Evolutionary conservation across 495 filamentous ascomycete species (phyloP), one percentile per base, ranked within the genome.

Genomic region (Viridothelium virens): DNA sequence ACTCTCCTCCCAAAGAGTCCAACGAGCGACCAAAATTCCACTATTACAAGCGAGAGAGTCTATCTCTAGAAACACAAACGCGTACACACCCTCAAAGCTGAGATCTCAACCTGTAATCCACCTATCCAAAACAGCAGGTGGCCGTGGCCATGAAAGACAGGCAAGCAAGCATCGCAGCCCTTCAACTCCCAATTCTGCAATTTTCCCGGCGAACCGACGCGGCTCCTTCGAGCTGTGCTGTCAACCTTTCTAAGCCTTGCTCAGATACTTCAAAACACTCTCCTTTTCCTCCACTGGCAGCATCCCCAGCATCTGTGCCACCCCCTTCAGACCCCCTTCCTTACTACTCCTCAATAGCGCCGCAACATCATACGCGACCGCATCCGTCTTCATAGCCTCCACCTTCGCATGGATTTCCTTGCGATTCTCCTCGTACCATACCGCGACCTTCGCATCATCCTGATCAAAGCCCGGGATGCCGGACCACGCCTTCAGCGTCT

Each of bases 361-460:
- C 2, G 90, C 89, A 72, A 98, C 86, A 74, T 97, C 89, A 34
- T 82, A 82, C 6, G 89, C 86, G 18, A 96, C 81, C 48, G 84
- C 81, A 63, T 97, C 91, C 12, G 83, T 83, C 80, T 89, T 91
- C 69, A 97, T 77, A 16, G 79, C 73, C 71, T 97, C 92, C 53
- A 97, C 81, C 83, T 92, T 94, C 61, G 81, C 78, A 67, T 87
- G 79, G 14, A 97, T 85, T 4, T 79, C 75, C 80, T 92, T 91
- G 73, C 90, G 84, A 77, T 97, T 95, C 79, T 96, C 89, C 83
- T 98, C 94, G 74, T 96, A 97, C 95, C 95, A 98, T 66, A 83
- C 79, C n/a, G 92, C 89, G 44, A 97, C 94, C 69, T 87, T 87
- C 61, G 82, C 83, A 75, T 98, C 94, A 63, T 89, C 84, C 47